Conservation (phyloP, 129 eudicot species). For the Cynara cardunculus region DNA sequence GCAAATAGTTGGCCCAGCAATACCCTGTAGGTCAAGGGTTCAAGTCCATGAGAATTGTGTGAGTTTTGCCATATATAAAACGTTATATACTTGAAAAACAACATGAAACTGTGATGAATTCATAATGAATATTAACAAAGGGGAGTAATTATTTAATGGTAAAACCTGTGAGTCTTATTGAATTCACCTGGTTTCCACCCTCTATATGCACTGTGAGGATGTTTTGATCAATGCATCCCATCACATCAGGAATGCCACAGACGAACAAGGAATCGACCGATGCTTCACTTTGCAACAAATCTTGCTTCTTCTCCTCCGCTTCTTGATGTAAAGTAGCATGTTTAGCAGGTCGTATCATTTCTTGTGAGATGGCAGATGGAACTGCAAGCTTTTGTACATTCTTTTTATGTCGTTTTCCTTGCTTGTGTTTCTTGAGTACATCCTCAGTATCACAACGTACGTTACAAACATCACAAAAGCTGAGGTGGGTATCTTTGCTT, state of each 20-base stretch:
- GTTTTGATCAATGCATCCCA: not conserved
- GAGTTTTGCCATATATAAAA: too few relatives aligned
- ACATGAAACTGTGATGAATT: not conserved
- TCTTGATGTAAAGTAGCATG: not conserved
- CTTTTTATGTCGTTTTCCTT: slow-evolving; percentile 17
- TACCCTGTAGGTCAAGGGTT: too few relatives aligned
- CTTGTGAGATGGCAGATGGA: slow-evolving; percentile 3
- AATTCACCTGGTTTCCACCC: slow-evolving; percentile 16
- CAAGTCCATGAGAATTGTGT: too few relatives aligned
- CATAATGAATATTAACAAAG: not conserved
- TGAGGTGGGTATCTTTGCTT: not conserved
- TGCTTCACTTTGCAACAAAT: slow-evolving; percentile 1
- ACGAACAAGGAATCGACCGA: not conserved
- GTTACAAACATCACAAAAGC: slow-evolving; percentile 1
- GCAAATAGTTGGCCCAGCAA: not conserved
- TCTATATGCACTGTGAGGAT: not conserved
- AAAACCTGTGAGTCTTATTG: not conserved
- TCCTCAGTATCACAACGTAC: not conserved
- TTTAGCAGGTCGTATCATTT: not conserved
- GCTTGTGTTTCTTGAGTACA: not conserved
- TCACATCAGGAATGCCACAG: slow-evolving; percentile 9
- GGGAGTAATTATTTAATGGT: not conserved
- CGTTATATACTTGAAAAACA: not conserved
- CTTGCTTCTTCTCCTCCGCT: slow-evolving; percentile 4
- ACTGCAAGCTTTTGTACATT: not conserved